These are phyloP conservation scores for Fomitopsis betulina DNA, from an alignment of 1,284 basidiomycete species.

Conservation along the genomic window DNA sequence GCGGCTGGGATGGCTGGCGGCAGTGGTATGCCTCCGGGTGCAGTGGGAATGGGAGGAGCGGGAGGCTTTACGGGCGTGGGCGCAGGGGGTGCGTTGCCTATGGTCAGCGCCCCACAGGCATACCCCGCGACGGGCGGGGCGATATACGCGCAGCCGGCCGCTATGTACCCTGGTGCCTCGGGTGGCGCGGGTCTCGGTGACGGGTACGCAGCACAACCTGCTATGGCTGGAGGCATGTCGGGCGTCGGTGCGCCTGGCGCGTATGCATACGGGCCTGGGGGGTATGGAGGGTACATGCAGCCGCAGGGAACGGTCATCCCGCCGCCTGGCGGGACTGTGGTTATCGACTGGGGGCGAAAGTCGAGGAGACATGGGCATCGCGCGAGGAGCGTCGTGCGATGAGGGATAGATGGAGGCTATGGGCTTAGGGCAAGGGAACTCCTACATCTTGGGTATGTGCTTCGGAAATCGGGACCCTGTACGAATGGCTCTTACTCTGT, in stretches of 20 bases:
- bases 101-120: not conserved
- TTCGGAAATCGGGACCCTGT: not conserved
- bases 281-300: constrained; percentile 3
- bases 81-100: not conserved
- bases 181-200: no score
- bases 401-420: not conserved
- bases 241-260: not conserved
- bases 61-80: not conserved
- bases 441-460: not conserved
- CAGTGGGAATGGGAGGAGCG: not conserved
- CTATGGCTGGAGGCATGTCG: not conserved
- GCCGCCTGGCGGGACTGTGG: not conserved
- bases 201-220: not conserved
- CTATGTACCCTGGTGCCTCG: not conserved
- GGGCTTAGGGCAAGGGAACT: no score
- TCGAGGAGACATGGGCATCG: not conserved
- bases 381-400: not conserved
- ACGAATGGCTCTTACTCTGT: not conserved
- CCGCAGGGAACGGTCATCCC: not conserved
- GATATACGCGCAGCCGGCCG: not conserved
- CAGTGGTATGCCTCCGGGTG: not conserved
- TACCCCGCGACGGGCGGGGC: not conserved
- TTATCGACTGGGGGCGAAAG: not conserved
- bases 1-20: not conserved
- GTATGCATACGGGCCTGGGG: not conserved